Conservation (phyloP, 2,329 filamentous ascomycete species). For the Diaporthe helianthi region DNA sequence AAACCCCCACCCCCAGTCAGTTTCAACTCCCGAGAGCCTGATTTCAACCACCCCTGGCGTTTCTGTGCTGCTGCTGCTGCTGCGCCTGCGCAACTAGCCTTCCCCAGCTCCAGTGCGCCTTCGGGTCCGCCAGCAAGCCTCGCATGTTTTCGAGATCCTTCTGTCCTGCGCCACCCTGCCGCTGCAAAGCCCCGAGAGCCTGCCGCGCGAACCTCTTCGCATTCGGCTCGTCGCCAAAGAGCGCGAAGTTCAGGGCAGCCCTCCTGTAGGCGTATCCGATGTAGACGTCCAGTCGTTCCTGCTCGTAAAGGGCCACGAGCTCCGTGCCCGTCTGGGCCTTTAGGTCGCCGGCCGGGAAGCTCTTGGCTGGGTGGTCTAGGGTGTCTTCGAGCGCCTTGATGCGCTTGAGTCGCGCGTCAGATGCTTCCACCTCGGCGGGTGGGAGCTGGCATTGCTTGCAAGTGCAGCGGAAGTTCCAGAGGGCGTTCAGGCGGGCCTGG, state of each 20-base stretch:
- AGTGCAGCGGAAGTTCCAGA: constrained; percentile 6
- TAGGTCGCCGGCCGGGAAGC: background rate
- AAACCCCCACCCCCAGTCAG: no score
- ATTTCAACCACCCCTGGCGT: background rate
- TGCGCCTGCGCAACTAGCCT: background rate
- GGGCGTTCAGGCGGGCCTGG: background rate
- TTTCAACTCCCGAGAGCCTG: background rate
- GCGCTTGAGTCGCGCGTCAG: background rate
- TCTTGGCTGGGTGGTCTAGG: background rate
- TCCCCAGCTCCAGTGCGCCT: constrained; percentile 14
- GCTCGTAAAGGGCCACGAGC: background rate
- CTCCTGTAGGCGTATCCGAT: background rate
- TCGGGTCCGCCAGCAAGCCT: background rate
- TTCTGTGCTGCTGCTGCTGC: background rate
- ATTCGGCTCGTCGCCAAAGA: constrained; percentile 7
- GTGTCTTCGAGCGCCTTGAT: background rate
- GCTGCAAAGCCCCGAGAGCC: background rate
- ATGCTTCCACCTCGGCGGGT: background rate
- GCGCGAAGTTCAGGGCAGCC: background rate
- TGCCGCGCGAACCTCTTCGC: background rate
- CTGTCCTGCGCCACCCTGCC: background rate
- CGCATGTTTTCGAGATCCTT: constrained; percentile 1
- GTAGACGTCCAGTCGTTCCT: constrained; percentile 2
- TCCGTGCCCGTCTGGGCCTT: background rate
- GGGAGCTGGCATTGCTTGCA: background rate